Conservation (phyloP, 495 filamentous ascomycete genomes). For the Penicillium waksmanii region DNA sequence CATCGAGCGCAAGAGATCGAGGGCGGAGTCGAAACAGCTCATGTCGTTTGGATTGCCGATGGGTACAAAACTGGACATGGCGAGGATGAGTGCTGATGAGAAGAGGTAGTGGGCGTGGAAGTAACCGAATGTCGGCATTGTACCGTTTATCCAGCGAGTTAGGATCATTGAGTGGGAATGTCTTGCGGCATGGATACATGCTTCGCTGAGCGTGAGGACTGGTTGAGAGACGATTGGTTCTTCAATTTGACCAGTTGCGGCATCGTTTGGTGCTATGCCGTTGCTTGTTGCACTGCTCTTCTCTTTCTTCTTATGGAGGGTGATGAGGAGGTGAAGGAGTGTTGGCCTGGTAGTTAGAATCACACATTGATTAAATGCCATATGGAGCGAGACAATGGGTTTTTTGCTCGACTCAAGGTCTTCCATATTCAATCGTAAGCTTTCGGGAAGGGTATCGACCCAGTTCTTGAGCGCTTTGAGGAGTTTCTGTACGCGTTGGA, state of each 20-base stretch:
- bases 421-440: slow-evolving; percentile 43
- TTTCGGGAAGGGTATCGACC: slow-evolving; percentile 48
- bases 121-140: slow-evolving; percentile 49
- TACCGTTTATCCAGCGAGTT: slow-evolving; percentile 48
- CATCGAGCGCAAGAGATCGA: slow-evolving; percentile 45
- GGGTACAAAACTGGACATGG: slow-evolving; percentile 48
- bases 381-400: slow-evolving; percentile 43
- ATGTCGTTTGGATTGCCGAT: slow-evolving; percentile 43
- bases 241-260: slow-evolving; percentile 3
- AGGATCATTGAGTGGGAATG: slow-evolving; percentile 49
- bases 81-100: slow-evolving; percentile 43
- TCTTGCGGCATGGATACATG: slow-evolving; percentile 49
- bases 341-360: slow-evolving; percentile 49
- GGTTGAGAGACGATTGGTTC: slow-evolving; percentile 39
- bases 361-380: slow-evolving; percentile 49
- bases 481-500: slow-evolving; percentile 47
- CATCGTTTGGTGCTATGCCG: background rate
- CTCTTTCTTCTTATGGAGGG: slow-evolving; percentile 29
- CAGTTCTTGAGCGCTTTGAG: slow-evolving; percentile 50
- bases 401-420: slow-evolving; percentile 45
- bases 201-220: slow-evolving; percentile 47
- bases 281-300: background rate
- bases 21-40: slow-evolving; percentile 41
- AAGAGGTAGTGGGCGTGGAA: slow-evolving; percentile 54
- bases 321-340: slow-evolving; percentile 46